These are phyloP conservation scores for Sarcodon sp. DNA, from an alignment of 768 basidiomycete species.

Conservation along the genomic window DNA sequence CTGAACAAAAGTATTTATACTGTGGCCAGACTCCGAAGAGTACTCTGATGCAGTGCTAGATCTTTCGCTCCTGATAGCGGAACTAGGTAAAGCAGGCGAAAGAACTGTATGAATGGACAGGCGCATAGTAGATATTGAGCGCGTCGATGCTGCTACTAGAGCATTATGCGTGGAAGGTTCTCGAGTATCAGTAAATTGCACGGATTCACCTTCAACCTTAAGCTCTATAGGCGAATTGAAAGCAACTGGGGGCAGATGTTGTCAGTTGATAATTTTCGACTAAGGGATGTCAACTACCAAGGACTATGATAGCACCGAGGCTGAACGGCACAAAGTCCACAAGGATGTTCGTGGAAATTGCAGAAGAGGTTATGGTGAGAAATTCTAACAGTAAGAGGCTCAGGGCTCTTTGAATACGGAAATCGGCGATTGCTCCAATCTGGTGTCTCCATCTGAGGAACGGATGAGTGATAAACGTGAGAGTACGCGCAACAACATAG, in stretches of 20 bases:
- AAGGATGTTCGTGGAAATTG: conserved; percentile 19
- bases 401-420: conserved; percentile 18
- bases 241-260: conserved; percentile 6
- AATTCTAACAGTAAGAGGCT: conserved; percentile 31
- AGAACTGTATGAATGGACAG: neutral
- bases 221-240: conserved; percentile 3
- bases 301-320: conserved; percentile 25
- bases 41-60: too few species aligned
- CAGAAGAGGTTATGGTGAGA: conserved; percentile 24
- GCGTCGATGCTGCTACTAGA: neutral
- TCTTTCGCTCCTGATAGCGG: too few species aligned
- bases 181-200: neutral
- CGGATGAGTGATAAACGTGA: conserved; percentile 14
- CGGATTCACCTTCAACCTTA: too few species aligned
- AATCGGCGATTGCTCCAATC: conserved; percentile 14
- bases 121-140: neutral
- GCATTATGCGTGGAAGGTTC: neutral
- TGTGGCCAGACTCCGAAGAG: too few species aligned
- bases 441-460: conserved; percentile 6
- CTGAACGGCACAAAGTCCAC: conserved; percentile 29
- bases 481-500: conserved; percentile 22
- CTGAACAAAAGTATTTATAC: too few species aligned
- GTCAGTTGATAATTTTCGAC: conserved; percentile 1
- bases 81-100: too few species aligned
- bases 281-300: conserved; percentile 19